Conservation (phyloP, 1,284 basidiomycete species). For the Puccinia novopanici region DNA sequence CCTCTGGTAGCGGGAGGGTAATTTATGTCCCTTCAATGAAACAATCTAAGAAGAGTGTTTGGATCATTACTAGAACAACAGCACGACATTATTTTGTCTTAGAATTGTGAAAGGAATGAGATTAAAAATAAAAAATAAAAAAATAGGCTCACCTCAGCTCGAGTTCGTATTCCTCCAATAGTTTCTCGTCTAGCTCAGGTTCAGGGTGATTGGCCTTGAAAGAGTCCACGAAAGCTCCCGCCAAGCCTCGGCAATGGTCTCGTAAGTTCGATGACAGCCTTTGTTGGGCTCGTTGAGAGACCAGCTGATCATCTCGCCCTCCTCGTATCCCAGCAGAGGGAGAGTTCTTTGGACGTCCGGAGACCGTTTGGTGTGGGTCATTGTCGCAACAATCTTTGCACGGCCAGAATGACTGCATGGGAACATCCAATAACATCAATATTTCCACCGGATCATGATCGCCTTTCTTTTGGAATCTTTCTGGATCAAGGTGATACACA, state of each 20-base stretch:
- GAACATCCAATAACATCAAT: neutral
- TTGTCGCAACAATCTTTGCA: conserved; percentile 39
- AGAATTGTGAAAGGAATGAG: neutral
- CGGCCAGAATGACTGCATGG: conserved; percentile 35
- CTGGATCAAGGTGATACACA: neutral
- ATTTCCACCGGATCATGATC: neutral
- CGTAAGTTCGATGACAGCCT: conserved; percentile 49
- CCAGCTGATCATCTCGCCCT: conserved; percentile 50
- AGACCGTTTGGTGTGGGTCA: conserved; percentile 42
- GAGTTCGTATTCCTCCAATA: conserved; percentile 16
- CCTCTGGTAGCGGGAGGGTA: conserved; percentile 45
- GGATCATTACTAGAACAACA: neutral
- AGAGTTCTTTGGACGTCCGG: conserved; percentile 47
- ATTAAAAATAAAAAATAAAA: neutral
- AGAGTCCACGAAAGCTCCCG: conserved; percentile 24
- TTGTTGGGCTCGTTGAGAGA: conserved; percentile 51
- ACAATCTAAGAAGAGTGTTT: conserved; percentile 21
- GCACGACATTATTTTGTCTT: no score
- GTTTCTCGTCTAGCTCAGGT: neutral
- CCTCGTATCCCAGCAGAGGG: conserved; percentile 46
- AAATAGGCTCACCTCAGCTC: conserved; percentile 29
- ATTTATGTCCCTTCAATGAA: conserved; percentile 47
- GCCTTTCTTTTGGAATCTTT: neutral
- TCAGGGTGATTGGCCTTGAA: neutral
- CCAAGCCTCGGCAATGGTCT: conserved; percentile 50